phyloP scores from a whole-genome alignment of 176 grass and related monocot genomes.

The Rhynchospora breviuscula region DNA sequence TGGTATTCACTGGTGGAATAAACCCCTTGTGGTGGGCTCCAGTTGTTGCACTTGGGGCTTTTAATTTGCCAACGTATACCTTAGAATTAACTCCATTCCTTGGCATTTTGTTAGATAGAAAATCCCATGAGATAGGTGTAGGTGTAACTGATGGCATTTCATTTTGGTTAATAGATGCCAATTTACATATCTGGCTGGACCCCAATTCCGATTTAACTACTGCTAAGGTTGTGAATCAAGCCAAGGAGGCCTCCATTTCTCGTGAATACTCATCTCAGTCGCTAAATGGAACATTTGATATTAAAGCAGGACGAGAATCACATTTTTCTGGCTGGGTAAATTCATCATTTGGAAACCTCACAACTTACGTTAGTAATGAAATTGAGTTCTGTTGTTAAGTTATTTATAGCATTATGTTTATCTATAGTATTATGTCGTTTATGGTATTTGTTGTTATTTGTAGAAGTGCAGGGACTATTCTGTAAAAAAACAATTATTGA shows the following conservation, averaged over 20 bases:
- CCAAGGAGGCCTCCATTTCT: constrained; percentile 42
- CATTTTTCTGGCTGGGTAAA: constrained; percentile 66
- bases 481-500: too few species aligned
- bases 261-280: constrained; percentile 32
- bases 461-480: too few species aligned
- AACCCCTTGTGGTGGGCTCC: constrained; percentile 95
- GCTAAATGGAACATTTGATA: constrained; percentile 49
- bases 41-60: constrained; percentile 69
- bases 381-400: too few species aligned
- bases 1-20: constrained; percentile 85
- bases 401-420: too few species aligned
- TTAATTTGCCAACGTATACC: constrained; percentile 74
- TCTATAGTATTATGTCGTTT: too few species aligned
- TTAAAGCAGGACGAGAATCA: constrained; percentile 40
- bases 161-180: constrained; percentile 83
- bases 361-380: constrained; percentile 60
- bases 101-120: constrained; percentile 49
- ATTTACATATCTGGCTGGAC: constrained; percentile 88
- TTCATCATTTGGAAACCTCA: constrained; percentile 74
- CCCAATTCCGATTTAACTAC: constrained; percentile 32
- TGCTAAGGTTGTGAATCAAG: constrained; percentile 24
- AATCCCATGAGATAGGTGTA: constrained; percentile 51
- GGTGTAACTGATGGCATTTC: constrained; percentile 64
- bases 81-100: constrained; percentile 86
- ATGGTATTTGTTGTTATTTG: too few species aligned